Evolutionary conservation across 768 basidiomycete species (phyloP).

Genomic region (Trametes coccinea): DNA sequence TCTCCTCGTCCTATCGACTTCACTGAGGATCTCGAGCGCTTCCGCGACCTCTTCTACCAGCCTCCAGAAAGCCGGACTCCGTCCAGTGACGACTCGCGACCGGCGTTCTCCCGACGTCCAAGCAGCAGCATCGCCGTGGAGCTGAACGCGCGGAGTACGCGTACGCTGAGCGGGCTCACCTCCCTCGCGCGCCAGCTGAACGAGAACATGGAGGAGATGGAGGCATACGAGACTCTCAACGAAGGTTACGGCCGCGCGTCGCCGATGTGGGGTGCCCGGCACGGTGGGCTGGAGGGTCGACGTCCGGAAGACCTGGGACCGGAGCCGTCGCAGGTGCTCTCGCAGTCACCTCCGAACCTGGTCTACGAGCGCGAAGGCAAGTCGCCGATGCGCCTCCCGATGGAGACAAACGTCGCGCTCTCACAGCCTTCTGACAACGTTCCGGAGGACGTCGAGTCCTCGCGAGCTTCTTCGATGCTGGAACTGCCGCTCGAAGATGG

Average conservation of each 20-base stretch:
- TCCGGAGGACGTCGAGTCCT: constrained; percentile 40
- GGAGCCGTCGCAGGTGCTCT: constrained; percentile 26
- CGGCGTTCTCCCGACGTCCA: constrained; percentile 24
- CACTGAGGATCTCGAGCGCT: constrained; percentile 69
- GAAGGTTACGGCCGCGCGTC: constrained; percentile 20
- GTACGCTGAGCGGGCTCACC: constrained; percentile 38
- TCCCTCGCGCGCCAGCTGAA: constrained; percentile 43
- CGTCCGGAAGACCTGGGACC: constrained; percentile 15
- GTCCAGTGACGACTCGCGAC: constrained; percentile 15
- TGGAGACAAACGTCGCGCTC: constrained; percentile 26
- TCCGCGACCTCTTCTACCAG: constrained; percentile 72
- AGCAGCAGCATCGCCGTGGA: constrained; percentile 34
- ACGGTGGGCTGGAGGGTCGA: constrained; percentile 26
- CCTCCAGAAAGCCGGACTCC: constrained; percentile 35
- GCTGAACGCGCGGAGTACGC: constrained; percentile 30
- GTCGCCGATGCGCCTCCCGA: constrained; percentile 32
- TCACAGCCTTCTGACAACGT: constrained; percentile 31
- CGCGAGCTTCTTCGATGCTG: constrained; percentile 35
- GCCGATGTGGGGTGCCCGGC: constrained; percentile 15
- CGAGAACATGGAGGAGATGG: constrained; percentile 36
- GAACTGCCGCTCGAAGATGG: constrained; percentile 37
- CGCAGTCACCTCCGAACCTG: constrained; percentile 18
- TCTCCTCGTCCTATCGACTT: constrained; percentile 56
- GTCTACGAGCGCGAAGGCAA: constrained; percentile 14
- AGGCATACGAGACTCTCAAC: constrained; percentile 21